Conservation (phyloP, 2,329 filamentous ascomycete genomes). For the Diaporthe batatas region DNA sequence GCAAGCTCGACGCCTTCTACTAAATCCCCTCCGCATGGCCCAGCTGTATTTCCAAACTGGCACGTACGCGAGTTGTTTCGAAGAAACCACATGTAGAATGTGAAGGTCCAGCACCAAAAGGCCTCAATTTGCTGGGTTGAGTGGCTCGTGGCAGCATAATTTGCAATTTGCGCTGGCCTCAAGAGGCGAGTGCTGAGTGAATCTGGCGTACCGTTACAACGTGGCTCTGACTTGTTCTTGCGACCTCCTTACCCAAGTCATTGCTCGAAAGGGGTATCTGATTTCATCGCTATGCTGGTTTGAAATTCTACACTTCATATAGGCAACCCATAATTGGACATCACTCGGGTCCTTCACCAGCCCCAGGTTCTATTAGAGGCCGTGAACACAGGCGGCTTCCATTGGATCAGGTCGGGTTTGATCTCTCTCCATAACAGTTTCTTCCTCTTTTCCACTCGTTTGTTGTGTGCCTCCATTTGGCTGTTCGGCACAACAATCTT, state of each 20-base stretch:
- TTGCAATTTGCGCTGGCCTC: not conserved
- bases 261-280: constrained; percentile 41
- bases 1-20: constrained; percentile 35
- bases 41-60: not conserved
- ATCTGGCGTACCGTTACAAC: not conserved
- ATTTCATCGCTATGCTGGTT: constrained; percentile 19
- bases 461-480: constrained; percentile 83
- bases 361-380: constrained; percentile 94
- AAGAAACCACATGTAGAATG: not conserved
- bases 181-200: not conserved
- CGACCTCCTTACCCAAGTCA: not conserved
- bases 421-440: constrained; percentile 82
- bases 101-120: not conserved
- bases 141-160: not conserved
- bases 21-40: not conserved
- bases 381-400: constrained; percentile 96
- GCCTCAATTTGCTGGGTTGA: not conserved
- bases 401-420: constrained; percentile 83
- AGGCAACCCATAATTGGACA: not conserved
- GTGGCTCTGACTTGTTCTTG: not conserved
- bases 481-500: constrained; percentile 93
- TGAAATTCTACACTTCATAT: not conserved
- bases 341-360: constrained; percentile 69
- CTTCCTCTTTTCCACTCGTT: constrained; percentile 86
- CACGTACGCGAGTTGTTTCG: not conserved